Evolutionary conservation across 2,329 filamentous ascomycete species (phyloP), one percentile per base, ranked within the genome.

Genomic region (Ceratocystis lukuohia): DNA sequence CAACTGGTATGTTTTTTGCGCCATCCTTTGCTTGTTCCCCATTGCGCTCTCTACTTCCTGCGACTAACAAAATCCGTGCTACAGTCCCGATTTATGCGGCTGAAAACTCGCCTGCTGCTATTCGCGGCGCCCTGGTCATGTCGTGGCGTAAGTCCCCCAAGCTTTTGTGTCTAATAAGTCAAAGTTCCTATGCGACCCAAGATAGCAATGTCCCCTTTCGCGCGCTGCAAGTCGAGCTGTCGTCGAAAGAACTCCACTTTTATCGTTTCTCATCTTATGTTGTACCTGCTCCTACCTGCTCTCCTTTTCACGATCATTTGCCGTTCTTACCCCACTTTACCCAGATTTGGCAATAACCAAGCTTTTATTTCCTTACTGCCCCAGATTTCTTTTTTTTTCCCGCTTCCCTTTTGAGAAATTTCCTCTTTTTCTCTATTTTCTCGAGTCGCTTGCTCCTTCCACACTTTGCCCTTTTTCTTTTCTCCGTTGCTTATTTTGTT

Each of bases 111-210:
- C 81, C 81, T 0, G 76, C 80, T 1, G 74, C 75, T n/a, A 81
- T 83, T 66, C 78, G 81, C 3, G 81, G 81, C 8, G 80, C 77
- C 5, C 71, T 83, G 3, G 80, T 82, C 48, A 82, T 81, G 78
- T 78, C 76, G 0, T 83, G 80, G 79, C 81, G 75, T 68, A 71
- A 75, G 7, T 76, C 72, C 25, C n/a, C 61, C 30, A 1, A 25
- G 30, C 20, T 44, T 12, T 45, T 10, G n/a, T 53, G n/a, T 12
- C n/a, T 20, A 22, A 10, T 6, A 12, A 53, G 48, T 8, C 48
- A 3, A 41, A 41, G 37, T 41, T 15, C 10, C 37, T 12, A 15
- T 41, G 37, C 12, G 1, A 41, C 12, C 3, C 37, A 41, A 15
- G 4, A 41, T 12, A 15, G 3, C 37, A 41, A 15, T 41, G 4